These are phyloP conservation scores for Penicillium bialowiezense DNA, from an alignment of 495 filamentous ascomycete species.

Conservation along the genomic window DNA sequence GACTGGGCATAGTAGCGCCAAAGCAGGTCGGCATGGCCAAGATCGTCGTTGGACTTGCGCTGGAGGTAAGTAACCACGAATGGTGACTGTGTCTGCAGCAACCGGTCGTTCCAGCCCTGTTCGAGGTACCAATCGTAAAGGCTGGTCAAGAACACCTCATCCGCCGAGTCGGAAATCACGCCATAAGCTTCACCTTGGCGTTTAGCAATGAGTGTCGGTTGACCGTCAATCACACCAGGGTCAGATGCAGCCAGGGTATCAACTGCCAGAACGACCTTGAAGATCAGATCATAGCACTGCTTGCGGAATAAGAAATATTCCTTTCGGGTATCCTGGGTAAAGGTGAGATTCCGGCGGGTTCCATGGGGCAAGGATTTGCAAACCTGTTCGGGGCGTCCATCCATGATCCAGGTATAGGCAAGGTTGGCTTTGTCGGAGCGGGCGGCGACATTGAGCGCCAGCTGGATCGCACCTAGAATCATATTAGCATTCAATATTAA, in stretches of 20 bases:
- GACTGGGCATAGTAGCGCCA: conserved; percentile 85
- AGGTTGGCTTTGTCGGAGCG: conserved; percentile 81
- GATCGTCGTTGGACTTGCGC: conserved; percentile 62
- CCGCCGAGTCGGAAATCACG: conserved; percentile 77
- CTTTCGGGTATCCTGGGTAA: conserved; percentile 61
- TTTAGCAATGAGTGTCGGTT: conserved; percentile 67
- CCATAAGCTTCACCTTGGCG: conserved; percentile 83
- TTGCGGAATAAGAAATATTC: conserved; percentile 66
- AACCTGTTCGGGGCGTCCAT: conserved; percentile 55
- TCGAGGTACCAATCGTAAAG: conserved; percentile 95
- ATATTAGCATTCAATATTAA: conserved; percentile 8
- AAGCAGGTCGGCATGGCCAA: conserved; percentile 82
- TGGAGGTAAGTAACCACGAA: conserved; percentile 86
- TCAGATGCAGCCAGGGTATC: conserved; percentile 64
- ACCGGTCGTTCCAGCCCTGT: conserved; percentile 75
- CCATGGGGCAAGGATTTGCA: conserved; percentile 1
- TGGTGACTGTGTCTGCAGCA: conserved; percentile 77
- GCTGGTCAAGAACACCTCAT: conserved; percentile 90
- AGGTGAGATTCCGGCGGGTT: conserved; percentile 1
- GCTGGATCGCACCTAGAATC: conserved; percentile 75
- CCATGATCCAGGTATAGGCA: conserved; percentile 73
- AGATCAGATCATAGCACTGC: conserved; percentile 79
- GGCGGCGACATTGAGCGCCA: conserved; percentile 76
- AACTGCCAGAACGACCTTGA: conserved; percentile 69
- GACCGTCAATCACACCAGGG: conserved; percentile 73